Conservation (phyloP, 2,329 filamentous ascomycete genomes). For the Ceratocystis cubensis region DNA sequence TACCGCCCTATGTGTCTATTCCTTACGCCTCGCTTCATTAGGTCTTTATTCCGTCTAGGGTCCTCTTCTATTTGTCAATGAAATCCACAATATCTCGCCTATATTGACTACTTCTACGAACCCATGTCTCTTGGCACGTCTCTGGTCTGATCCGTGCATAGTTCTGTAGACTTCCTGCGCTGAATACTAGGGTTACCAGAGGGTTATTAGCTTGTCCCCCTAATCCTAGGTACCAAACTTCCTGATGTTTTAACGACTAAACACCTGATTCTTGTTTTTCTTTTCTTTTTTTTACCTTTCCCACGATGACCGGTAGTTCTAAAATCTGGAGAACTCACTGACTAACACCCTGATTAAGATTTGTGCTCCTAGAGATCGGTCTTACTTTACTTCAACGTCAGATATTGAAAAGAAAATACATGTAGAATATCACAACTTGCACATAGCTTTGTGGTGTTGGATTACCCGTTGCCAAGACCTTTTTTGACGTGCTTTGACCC, state of each 20-base stretch:
- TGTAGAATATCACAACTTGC: neutral
- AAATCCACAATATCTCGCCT: neutral
- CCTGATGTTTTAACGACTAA: neutral
- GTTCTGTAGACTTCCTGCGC: neutral
- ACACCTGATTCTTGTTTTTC: neutral
- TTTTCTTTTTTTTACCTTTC: too few relatives aligned
- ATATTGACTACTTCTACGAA: neutral
- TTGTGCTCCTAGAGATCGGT: neutral
- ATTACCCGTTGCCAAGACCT: neutral
- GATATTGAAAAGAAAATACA: neutral
- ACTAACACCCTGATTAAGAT: neutral
- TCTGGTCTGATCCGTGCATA: neutral
- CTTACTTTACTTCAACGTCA: neutral
- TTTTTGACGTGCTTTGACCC: slow-evolving; percentile 2
- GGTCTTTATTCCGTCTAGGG: neutral
- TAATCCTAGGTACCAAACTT: neutral
- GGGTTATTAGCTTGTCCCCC: neutral
- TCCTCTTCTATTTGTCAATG: neutral
- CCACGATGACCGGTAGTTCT: too few relatives aligned
- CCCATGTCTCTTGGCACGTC: neutral
- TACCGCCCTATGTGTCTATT: too few relatives aligned
- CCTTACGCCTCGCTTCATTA: too few relatives aligned
- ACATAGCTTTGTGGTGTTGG: too few relatives aligned
- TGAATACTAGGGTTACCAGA: neutral
- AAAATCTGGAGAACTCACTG: neutral